Conservation (phyloP, 2,329 filamentous ascomycete genomes). For the Bipolaris bicolor region DNA sequence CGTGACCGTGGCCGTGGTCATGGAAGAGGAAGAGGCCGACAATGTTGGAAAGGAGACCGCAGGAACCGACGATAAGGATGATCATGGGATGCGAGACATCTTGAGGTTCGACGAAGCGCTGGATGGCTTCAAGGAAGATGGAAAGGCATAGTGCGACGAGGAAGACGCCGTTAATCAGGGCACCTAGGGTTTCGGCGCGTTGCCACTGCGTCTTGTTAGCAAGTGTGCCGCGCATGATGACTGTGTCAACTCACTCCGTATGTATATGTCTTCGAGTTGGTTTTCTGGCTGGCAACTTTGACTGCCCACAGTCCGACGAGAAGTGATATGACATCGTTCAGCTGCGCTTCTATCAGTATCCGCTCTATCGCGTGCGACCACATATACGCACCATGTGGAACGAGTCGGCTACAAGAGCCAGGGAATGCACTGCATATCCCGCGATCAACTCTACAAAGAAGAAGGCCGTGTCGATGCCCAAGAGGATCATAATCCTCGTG, state of each 20-base stretch:
- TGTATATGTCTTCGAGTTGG: slow-evolving; percentile 85
- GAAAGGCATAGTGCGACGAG: slow-evolving; percentile 94
- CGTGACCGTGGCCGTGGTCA: slow-evolving; percentile 87
- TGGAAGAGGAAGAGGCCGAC: slow-evolving; percentile 89
- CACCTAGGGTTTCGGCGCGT: slow-evolving; percentile 93
- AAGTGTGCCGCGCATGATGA: neutral
- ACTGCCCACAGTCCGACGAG: slow-evolving; percentile 95
- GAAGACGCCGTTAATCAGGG: slow-evolving; percentile 96
- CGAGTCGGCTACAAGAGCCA: slow-evolving; percentile 93
- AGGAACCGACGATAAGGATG: slow-evolving; percentile 85
- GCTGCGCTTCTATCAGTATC: slow-evolving; percentile 54
- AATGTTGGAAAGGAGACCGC: slow-evolving; percentile 87
- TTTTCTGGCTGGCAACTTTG: slow-evolving; percentile 80
- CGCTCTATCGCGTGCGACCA: neutral
- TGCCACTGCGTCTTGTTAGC: slow-evolving; percentile 71
- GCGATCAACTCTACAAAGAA: slow-evolving; percentile 87
- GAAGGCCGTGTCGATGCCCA: slow-evolving; percentile 87
- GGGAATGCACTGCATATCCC: slow-evolving; percentile 83
- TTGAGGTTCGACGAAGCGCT: slow-evolving; percentile 89
- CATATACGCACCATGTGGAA: slow-evolving; percentile 84
- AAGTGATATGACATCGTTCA: slow-evolving; percentile 97
- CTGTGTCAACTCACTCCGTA: slow-evolving; percentile 73
- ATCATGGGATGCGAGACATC: slow-evolving; percentile 83
- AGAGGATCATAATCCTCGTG: slow-evolving; percentile 88
- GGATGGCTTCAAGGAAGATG: slow-evolving; percentile 93